Base-by-base conservation (phyloP, 306 rosid genomes). In the Sophora flavescens region DNA sequence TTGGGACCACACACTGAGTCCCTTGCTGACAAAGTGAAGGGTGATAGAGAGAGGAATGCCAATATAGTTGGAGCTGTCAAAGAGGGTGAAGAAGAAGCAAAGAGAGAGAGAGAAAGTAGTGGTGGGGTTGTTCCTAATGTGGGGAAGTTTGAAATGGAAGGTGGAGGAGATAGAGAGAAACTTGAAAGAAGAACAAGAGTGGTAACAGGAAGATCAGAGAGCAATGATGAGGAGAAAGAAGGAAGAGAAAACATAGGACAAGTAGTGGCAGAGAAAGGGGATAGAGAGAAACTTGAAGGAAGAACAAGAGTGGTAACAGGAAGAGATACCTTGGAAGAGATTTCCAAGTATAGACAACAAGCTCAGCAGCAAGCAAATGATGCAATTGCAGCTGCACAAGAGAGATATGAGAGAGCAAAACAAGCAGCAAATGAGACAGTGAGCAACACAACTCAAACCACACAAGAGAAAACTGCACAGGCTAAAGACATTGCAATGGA, bases 351-450 rank as follows among this genome's bases (percentile, higher is more conserved):
- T 8, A 83, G 88, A 75, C 86, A 75, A 2, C 36, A 38, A 38
- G 87, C 85, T 6, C 88, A 87, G 76, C 68, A 83, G 70, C 86
- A 38, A 10, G 36, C 82, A 2, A 67, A 57, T 38, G 92, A 81
- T 15, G 83, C 78, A 2, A 12, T 87, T 11, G 52, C 68, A 63
- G 93, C 83, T 0, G 92, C 93, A 0, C 85, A 83, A 63, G 93
- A 85, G 74, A 70, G 83, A 6, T 83, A 82, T 14, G 84, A 80
- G 54, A 47, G 38, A 59, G 89, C 91, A 7, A 85, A 87, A 39
- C 72, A 87, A 74, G 77, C 80, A 8, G 70, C 57, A 8, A 80
- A 70, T 3, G 75, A 86, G 53, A 72, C 86, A 60, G 44, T 86
- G 0, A 52, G 57, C 4, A 6, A 62, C 3, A 76, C 81, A 59